Evolutionary conservation across 306 rosid species (phyloP).

Genomic region (Medicago lupulina): DNA sequence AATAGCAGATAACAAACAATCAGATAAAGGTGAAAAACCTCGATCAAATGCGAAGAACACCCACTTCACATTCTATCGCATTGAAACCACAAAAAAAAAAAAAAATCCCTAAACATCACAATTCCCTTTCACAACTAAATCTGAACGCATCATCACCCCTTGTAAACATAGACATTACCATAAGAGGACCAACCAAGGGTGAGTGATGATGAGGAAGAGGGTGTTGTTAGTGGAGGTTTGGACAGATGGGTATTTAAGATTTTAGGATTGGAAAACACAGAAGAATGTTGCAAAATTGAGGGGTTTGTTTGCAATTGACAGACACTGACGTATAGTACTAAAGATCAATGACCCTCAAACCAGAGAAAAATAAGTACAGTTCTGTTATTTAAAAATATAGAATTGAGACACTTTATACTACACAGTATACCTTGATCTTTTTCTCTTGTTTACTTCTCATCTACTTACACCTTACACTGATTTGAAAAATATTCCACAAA

Average conservation of each 20-base stretch:
- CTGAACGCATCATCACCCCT: neutral
- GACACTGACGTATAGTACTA: no score
- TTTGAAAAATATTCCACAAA: neutral
- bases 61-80: neutral
- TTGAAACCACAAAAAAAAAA: neutral
- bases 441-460: neutral
- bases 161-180: neutral
- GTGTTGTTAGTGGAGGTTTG: neutral
- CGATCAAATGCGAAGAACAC: neutral
- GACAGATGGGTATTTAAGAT: neutral
- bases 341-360: neutral
- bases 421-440: neutral
- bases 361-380: conserved; percentile 1
- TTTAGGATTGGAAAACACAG: neutral
- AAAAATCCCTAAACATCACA: neutral
- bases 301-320: neutral
- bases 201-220: neutral
- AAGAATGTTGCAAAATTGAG: neutral
- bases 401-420: neutral
- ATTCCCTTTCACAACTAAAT: neutral
- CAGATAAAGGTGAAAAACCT: neutral
- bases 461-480: neutral
- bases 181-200: neutral
- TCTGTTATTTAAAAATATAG: neutral
- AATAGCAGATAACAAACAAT: neutral